Conservation (phyloP, 805 yeast species). For the Metschnikowia continentalis region DNA sequence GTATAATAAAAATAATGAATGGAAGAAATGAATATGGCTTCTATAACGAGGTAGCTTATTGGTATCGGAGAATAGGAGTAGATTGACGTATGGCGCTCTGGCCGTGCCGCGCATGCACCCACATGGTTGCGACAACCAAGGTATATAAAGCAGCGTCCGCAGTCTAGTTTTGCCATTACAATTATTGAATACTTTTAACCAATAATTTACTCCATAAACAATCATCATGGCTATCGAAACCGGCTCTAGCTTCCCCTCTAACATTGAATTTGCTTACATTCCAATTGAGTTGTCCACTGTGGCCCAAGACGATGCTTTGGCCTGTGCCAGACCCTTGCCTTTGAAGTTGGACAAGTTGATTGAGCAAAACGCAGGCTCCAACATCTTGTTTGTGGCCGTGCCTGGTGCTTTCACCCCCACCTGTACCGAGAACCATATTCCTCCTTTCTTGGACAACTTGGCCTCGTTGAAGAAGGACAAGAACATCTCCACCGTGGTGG, state of each 20-base stretch:
- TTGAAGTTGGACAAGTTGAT: conserved; percentile 33
- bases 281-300: conserved; percentile 32
- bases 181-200: no score
- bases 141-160: not conserved
- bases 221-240: conserved; percentile 15
- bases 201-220: not conserved
- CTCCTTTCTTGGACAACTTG: conserved; percentile 32
- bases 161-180: not conserved
- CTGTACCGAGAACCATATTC: conserved; percentile 43
- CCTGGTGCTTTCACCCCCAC: conserved; percentile 46
- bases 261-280: conserved; percentile 32
- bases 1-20: no score
- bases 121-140: no score
- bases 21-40: no score
- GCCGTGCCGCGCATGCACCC: no score
- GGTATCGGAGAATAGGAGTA: no score
- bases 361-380: conserved; percentile 21
- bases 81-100: no score
- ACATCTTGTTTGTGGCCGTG: conserved; percentile 34
- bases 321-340: conserved; percentile 33
- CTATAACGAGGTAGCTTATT: no score
- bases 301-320: conserved; percentile 23
- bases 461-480: conserved; percentile 25
- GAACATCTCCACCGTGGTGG: conserved; percentile 29
- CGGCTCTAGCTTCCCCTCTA: conserved; percentile 34